A percentile compares a stretch with the other conserved stretches of the same genome.
phyloP scores from a whole-genome alignment of 2,329 filamentous ascomycete genomes.

The Metarhizium robertsii region DNA sequence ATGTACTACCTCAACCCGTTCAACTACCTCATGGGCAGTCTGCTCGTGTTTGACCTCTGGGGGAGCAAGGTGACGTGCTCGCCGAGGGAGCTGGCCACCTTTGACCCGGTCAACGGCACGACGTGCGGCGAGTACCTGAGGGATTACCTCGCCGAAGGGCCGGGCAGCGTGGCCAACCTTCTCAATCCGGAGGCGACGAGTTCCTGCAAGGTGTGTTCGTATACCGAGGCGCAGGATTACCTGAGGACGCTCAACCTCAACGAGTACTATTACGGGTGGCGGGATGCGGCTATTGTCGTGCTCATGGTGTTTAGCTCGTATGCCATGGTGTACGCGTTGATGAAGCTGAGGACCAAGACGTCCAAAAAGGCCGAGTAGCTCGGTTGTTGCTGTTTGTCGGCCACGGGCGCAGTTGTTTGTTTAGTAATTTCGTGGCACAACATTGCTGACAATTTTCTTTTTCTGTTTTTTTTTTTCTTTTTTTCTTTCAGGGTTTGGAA shows the following conservation, averaged over 20 bases:
- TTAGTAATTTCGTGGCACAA: no score
- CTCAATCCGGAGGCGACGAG: constrained; percentile 48
- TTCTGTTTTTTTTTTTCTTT: no score
- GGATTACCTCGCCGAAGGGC: constrained; percentile 34
- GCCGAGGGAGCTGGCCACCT: constrained; percentile 38
- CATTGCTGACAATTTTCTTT: no score
- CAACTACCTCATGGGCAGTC: constrained; percentile 49
- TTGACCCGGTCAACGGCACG: constrained; percentile 38
- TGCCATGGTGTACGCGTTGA: constrained; percentile 31
- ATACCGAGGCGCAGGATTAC: constrained; percentile 48
- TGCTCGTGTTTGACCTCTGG: constrained; percentile 44
- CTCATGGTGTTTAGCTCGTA: constrained; percentile 48
- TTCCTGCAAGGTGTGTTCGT: constrained; percentile 53
- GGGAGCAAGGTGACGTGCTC: constrained; percentile 36
- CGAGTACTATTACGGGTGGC: constrained; percentile 56
- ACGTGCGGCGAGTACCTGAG: constrained; percentile 51
- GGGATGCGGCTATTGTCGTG: constrained; percentile 51
- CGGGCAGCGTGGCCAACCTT: constrained; percentile 32
- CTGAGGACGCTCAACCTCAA: constrained; percentile 48
- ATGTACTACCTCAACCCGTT: constrained; percentile 54
- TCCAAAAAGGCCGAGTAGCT: constrained; percentile 34
- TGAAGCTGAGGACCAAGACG: constrained; percentile 39
- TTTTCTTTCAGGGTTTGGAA: no score
- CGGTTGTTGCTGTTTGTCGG: no score
- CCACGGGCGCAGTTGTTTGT: no score